Evolutionary conservation across 345 rosid species (phyloP).

Genomic region (Eucalyptus regnans): DNA sequence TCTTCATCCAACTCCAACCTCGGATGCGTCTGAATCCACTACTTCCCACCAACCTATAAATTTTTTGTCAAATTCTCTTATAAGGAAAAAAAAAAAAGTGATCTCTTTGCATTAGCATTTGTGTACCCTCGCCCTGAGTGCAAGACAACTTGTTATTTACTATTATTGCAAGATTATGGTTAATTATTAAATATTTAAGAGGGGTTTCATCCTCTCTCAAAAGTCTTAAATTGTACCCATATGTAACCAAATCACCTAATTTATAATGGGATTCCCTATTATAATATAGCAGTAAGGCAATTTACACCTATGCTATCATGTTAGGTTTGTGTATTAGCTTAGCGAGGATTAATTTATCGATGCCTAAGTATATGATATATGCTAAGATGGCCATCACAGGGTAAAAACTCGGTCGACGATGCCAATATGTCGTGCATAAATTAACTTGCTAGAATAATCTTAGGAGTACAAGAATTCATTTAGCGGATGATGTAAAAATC

Average conservation of each 20-base stretch:
- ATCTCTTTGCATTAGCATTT: background rate
- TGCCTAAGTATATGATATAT: background rate
- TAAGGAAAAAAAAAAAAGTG: background rate
- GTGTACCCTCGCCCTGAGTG: background rate
- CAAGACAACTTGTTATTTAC: background rate
- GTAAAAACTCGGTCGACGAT: background rate
- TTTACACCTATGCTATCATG: background rate
- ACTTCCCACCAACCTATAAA: background rate
- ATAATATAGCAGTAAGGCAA: background rate
- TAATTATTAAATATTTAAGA: background rate
- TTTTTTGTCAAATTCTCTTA: background rate
- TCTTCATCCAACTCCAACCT: background rate
- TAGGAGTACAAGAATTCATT: background rate
- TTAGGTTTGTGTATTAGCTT: background rate
- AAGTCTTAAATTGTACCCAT: background rate
- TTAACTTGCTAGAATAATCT: background rate
- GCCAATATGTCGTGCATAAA: background rate
- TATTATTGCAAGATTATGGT: background rate
- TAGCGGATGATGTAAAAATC: background rate
- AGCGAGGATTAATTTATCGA: background rate
- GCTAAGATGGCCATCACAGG: background rate
- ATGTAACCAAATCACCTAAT: background rate
- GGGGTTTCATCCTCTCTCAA: background rate
- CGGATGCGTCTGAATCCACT: background rate
- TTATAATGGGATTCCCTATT: background rate